Evolutionary conservation across 192 early-diverging fungal species (phyloP).

Genomic region (Neocallimastix lanati): DNA sequence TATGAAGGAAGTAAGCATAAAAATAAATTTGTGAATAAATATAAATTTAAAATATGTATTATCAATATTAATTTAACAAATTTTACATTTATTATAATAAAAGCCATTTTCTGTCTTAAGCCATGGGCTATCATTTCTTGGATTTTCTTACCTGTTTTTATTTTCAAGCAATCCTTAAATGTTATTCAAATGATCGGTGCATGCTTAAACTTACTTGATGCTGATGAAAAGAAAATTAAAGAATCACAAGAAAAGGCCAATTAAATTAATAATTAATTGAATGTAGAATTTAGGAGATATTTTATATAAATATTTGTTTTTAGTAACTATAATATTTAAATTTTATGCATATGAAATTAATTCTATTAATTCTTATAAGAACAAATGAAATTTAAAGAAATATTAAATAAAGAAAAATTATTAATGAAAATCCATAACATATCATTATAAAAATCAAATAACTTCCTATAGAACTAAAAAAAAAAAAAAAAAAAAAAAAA

Average conservation of each 20-base stretch:
- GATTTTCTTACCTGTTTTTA: slow-evolving; percentile 53
- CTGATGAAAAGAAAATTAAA: background rate
- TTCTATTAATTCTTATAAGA: too few species aligned
- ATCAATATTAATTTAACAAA: background rate
- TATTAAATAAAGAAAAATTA: too few species aligned
- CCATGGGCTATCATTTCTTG: slow-evolving; percentile 2
- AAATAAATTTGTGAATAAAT: slow-evolving; percentile 1
- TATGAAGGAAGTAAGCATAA: slow-evolving; percentile 6
- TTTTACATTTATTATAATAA: too few species aligned
- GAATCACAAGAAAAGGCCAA: background rate
- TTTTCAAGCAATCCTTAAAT: slow-evolving; percentile 82
- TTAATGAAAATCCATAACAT: too few species aligned
- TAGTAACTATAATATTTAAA: too few species aligned
- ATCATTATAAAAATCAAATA: too few species aligned
- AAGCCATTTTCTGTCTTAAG: slow-evolving; percentile 1
- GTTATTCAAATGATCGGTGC: slow-evolving; percentile 85
- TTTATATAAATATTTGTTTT: too few species aligned
- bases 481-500: too few species aligned
- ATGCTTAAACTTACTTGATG: background rate
- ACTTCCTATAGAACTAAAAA: too few species aligned
- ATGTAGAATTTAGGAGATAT: too few species aligned
- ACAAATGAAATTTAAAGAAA: too few species aligned
- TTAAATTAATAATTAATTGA: background rate
- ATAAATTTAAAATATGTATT: slow-evolving; percentile 3
- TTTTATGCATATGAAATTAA: too few species aligned